phyloP scores from a whole-genome alignment of 2,329 filamentous ascomycete genomes.

The Tolypocladium tundrense region DNA sequence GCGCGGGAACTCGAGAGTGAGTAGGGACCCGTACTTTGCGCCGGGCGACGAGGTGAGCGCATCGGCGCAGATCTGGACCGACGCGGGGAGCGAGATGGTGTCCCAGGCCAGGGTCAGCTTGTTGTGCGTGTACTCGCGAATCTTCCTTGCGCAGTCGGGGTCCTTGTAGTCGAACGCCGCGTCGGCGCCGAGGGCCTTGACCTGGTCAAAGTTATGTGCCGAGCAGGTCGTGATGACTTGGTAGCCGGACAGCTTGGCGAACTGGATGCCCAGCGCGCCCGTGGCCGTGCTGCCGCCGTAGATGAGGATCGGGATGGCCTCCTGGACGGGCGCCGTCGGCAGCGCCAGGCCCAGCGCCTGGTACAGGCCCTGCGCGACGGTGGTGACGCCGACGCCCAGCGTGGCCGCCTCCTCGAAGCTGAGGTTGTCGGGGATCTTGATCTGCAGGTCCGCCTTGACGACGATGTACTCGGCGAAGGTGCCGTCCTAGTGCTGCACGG shows the following conservation, averaged over 20 bases:
- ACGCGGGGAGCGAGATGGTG: slow-evolving; percentile 15
- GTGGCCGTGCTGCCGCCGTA: slow-evolving; percentile 32
- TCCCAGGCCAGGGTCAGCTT: slow-evolving; percentile 23
- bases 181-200: slow-evolving; percentile 30
- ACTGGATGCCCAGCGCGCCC: slow-evolving; percentile 32
- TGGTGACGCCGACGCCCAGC: slow-evolving; percentile 13
- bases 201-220: slow-evolving; percentile 25
- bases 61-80: slow-evolving; percentile 24
- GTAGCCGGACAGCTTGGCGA: slow-evolving; percentile 28
- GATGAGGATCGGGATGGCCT: slow-evolving; percentile 25
- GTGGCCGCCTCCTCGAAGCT: slow-evolving; percentile 14
- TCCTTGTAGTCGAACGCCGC: slow-evolving; percentile 30
- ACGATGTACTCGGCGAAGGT: slow-evolving; percentile 19
- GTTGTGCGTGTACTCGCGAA: slow-evolving; percentile 12
- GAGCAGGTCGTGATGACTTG: slow-evolving; percentile 32
- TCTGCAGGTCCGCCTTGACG: slow-evolving; percentile 9
- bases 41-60: slow-evolving; percentile 7
- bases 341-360: slow-evolving; percentile 15
- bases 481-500: slow-evolving; percentile 9
- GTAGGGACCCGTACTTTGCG: neutral
- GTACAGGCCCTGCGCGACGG: slow-evolving; percentile 19
- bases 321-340: slow-evolving; percentile 6
- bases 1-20: slow-evolving; percentile 5
- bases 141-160: slow-evolving; percentile 7
- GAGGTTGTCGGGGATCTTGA: slow-evolving; percentile 14